Base-by-base conservation (phyloP, 345 rosid genomes). In the Adansonia digitata region DNA sequence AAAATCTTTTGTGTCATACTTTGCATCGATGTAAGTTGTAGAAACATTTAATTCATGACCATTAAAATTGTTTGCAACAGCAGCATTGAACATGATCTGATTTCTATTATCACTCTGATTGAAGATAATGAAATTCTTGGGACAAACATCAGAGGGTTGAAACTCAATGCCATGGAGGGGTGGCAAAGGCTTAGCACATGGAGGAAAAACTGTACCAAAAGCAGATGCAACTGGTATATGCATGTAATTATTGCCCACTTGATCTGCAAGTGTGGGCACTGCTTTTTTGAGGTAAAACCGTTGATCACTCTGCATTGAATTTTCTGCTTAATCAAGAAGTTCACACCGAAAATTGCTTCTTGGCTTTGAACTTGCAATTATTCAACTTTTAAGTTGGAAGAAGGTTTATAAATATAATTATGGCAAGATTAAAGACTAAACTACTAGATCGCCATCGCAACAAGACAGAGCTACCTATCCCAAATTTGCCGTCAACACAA, bases 41-140 rank as follows among this genome's bases (percentile, higher is more conserved):
- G 70, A 79, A n/a, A 75, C 74, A 45, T 86, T 80, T 61, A 87
- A 75, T 24, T 82, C 82, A 46, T 88, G 83, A 72, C 78, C 85
- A 40, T 57, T 65, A 35, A 90, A 82, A 48, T 81, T 93, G 79
- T 85, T 90, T 8, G 88, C 87, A 77, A 86, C 75, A 39, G 85
- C 86, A 72, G 97, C 95, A 80, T 93, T 86, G 83, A 85, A 91
- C 91, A 93, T 87, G 63, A 91, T 84, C 80, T 89, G 93, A 69
- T 91, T 90, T 56, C 81, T 85, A 61, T 81, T 82, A 71, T 84
- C 85, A 49, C 85, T 88, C 80, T 90, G 98, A 75, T 93, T 92
- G n/a, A 93, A 85, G 55, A 93, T 78, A 66, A 91, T 81, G 75
- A 84, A 85, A 53, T 88, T 88, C 84, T 77, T 82, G 1, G 93